Base-by-base conservation (phyloP, 768 basidiomycete genomes). In the Termitomyces sp. region DNA sequence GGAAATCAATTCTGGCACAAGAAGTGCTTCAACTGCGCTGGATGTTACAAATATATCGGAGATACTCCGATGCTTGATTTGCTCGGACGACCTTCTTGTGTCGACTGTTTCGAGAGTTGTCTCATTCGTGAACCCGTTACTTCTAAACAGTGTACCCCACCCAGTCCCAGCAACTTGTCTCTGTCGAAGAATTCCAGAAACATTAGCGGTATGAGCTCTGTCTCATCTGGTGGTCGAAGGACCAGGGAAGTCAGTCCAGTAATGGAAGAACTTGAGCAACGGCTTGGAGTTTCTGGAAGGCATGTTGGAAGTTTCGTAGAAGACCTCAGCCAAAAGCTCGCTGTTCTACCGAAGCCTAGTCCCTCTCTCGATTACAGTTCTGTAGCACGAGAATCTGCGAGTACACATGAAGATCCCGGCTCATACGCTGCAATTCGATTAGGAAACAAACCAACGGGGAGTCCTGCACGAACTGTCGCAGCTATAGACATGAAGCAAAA, bases 41-140 rank as follows among this genome's bases (percentile, higher is more conserved):
- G 82, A 5, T 94, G 92, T 66, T 78, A 74, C 68, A 88, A 83
- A 71, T 80, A 85, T 60, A 85, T 93, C 33, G 86, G 89, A 8
- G 80, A 87, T 61, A 72, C 73, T 2, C 92, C 92, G 0, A 85
- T 91, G 83, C 87, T 93, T 33, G 92, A 93, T 68, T 72, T 94
- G n/a, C 72, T 90, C 13, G 92, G 92, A 4, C 79, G 81, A 33
- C 92, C 92, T 10, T 88, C 85, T 43, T 94, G 92, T 63, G 74
- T 79, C 7, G 87, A 87, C 43, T 94, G 92, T 65, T 93, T 94
- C 63, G 92, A 91, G 59, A 84, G 67, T 40, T 91, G 88, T 66
- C 75, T 92, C 48, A 83, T 79, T 58, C 75, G 83, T 32, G 81
- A 79, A 58, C 68, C 72, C 11, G 74, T 72, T 14, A 81, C 81